Base-by-base conservation (phyloP, 179 eudicot genomes). In the Heliamphora ciliata region DNA sequence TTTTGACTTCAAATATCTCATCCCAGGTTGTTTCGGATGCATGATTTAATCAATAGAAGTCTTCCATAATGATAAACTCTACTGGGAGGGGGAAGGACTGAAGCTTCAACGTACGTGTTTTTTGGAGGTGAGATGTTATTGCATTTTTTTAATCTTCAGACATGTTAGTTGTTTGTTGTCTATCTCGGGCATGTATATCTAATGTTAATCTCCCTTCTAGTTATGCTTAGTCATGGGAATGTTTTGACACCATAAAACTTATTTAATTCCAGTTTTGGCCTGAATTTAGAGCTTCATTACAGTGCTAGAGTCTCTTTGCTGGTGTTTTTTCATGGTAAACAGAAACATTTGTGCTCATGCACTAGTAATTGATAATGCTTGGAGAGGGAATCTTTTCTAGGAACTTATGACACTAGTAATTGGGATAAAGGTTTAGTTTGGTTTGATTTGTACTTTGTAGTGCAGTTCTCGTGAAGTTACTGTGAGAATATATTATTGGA, bases 1-100 rank as follows among this genome's bases (percentile, higher is more conserved):
- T 94, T 51, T 87, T 96, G 86, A 86, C 97, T 66, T 96, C 96
- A 76, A 91, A 84, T 82, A 78, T 90, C 48, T 81, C 95, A 48
- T 89, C 89, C 61, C 97, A 91, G 85, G 87, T 86, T 69, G 87
- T 89, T 74, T 91, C 85, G 82, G 81, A 83, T 79, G 82, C 80
- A 11, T 77, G 80, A 77, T 61, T 2, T 65, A 8, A 47, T 48
- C 44, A 15, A 44, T 59, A 76, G 51, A n/a, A 76, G 46, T 59
- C 51, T 76, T 40, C 31, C 56, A 8, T 48, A 18, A 4, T 46
- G 46, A 15, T 24, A 47, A 15, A 61, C 47, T 77, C 80, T 60
- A 15, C 54, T 58, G 67, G 71, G 46, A 61, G 46, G 74, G 6
- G 52, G 31, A 11, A 44, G n/a, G 74, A 11, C 74, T 46, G 18